phyloP scores from a whole-genome alignment of 2,329 filamentous ascomycete species.

The Trichophyton mentagrophytes region DNA sequence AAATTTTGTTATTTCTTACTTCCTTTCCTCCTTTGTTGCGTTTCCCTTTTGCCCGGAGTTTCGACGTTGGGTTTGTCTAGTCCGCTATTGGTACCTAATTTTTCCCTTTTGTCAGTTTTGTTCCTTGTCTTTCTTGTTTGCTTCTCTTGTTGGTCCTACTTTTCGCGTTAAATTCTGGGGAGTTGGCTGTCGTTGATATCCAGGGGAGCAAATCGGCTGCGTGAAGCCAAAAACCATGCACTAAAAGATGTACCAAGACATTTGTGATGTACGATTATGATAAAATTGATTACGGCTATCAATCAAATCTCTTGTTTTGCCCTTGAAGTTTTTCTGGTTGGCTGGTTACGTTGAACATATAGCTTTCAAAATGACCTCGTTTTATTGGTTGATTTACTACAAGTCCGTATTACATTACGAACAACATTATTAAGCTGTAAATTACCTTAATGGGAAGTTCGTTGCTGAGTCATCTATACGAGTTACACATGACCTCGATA shows the following conservation, averaged over 20 bases:
- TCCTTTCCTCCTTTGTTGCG: not conserved
- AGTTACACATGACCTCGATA: not conserved
- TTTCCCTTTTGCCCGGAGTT: not conserved
- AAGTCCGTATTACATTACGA: not conserved
- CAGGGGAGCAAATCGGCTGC: not conserved
- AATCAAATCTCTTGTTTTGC: not conserved
- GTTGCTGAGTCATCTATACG: not conserved
- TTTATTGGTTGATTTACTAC: not conserved
- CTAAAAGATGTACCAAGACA: conserved; percentile 3
- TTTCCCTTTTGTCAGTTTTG: not conserved
- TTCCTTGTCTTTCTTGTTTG: not conserved
- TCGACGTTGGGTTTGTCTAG: not conserved
- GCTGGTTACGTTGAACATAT: no score
- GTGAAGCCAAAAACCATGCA: not conserved
- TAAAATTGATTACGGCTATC: conserved; percentile 1
- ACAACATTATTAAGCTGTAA: not conserved
- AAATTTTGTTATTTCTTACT: not conserved
- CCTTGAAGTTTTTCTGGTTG: not conserved
- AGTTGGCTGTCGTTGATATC: not conserved
- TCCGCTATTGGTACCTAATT: not conserved
- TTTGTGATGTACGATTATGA: conserved; percentile 8
- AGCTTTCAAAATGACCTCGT: not conserved
- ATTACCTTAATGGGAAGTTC: not conserved
- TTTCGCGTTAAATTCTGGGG: not conserved
- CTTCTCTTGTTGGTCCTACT: not conserved